These are phyloP conservation scores for Lachancea meyersii DNA, from an alignment of 805 yeast species.

Conservation along the genomic window DNA sequence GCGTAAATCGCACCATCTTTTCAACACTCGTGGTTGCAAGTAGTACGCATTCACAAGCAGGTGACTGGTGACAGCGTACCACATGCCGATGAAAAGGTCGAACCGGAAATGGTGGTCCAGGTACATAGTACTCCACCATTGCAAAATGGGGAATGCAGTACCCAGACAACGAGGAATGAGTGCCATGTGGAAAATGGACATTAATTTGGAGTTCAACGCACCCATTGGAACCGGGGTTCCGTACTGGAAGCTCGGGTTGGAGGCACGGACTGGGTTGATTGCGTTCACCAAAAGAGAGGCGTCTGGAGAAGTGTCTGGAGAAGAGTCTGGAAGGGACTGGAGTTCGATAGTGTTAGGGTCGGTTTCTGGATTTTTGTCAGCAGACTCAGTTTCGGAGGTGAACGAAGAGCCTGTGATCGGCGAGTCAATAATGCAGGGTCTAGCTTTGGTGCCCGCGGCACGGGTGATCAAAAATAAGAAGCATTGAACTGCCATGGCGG, in stretches of 20 bases:
- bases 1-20: slow-evolving; percentile 28
- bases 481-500: slow-evolving; percentile 56
- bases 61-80: slow-evolving; percentile 45
- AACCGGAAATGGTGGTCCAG: slow-evolving; percentile 67
- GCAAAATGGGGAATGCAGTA: slow-evolving; percentile 43
- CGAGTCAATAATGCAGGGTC: neutral
- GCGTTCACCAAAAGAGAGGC: neutral
- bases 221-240: slow-evolving; percentile 2
- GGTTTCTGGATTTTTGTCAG: neutral
- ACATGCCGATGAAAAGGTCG: slow-evolving; percentile 51
- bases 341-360: slow-evolving; percentile 4
- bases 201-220: slow-evolving; percentile 14
- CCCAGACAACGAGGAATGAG: slow-evolving; percentile 32
- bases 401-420: neutral
- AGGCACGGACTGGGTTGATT: neutral
- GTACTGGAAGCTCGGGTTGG: neutral
- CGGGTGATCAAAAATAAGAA: slow-evolving; percentile 40
- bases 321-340: neutral
- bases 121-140: slow-evolving; percentile 74
- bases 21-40: slow-evolving; percentile 33
- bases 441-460: slow-evolving; percentile 21
- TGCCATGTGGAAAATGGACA: slow-evolving; percentile 23
- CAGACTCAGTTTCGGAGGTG: neutral
- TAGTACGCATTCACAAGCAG: slow-evolving; percentile 35
- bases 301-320: too few species aligned